Conservation (phyloP, 176 grass and related monocot genomes). For the Oryza nivara region DNA sequence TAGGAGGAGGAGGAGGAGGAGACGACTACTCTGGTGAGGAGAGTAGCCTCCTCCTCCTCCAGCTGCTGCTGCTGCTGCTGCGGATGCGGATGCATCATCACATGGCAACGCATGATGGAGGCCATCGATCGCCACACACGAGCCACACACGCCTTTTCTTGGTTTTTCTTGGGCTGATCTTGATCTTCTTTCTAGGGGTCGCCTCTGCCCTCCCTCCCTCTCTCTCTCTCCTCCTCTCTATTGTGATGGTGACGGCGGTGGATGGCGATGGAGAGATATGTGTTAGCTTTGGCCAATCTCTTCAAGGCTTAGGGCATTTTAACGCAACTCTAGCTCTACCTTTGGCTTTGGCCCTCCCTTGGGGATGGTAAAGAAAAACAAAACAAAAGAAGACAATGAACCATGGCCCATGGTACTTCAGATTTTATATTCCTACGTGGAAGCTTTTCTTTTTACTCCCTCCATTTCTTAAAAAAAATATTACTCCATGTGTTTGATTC, state of each 20-base stretch:
- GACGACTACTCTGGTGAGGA: not conserved
- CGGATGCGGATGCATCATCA: constrained; percentile 27
- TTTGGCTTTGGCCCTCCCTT: not conserved
- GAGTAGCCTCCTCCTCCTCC: not conserved
- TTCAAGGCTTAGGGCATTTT: constrained; percentile 44
- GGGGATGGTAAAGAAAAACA: not conserved
- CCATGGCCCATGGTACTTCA: too few species aligned
- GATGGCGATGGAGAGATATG: constrained; percentile 8
- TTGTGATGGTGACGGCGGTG: constrained; percentile 44
- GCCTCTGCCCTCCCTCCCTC: not conserved
- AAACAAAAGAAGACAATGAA: not conserved
- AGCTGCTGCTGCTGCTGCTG: not conserved
- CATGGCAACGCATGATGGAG: constrained; percentile 61
- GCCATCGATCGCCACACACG: constrained; percentile 35
- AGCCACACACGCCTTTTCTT: constrained; percentile 47
- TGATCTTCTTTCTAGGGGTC: constrained; percentile 52
- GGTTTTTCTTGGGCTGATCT: constrained; percentile 46
- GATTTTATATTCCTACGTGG: too few species aligned
- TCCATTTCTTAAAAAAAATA: too few species aligned
- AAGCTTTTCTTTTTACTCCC: too few species aligned
- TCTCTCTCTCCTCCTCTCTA: not conserved
- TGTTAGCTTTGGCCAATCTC: constrained; percentile 18
- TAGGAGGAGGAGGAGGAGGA: constrained; percentile 5
- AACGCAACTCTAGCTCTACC: not conserved
- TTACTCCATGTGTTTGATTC: too few species aligned